phyloP scores from a whole-genome alignment of 805 yeast species.

The Wickerhamomyces alni region DNA sequence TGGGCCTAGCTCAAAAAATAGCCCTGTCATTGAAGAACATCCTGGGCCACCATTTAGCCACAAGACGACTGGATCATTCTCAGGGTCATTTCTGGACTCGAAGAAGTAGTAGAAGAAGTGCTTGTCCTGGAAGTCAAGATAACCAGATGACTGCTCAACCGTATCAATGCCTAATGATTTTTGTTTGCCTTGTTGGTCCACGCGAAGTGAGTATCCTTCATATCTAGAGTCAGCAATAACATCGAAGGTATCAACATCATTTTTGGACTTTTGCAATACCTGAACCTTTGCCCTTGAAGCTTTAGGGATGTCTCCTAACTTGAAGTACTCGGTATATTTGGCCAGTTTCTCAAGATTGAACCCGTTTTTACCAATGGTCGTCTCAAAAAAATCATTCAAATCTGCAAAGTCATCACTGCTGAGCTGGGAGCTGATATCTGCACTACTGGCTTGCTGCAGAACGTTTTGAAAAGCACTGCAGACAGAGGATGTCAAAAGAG shows the following conservation, averaged over 20 bases:
- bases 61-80: constrained; percentile 74
- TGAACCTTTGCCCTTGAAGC: not conserved
- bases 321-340: not conserved
- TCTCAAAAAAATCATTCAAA: not conserved
- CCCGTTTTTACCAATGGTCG: not conserved
- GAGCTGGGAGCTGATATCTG: too few species aligned
- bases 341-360: not conserved
- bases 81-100: constrained; percentile 85
- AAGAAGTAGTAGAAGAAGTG: constrained; percentile 89
- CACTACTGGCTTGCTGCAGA: too few species aligned
- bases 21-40: constrained; percentile 85
- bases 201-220: not conserved
- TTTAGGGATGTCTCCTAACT: not conserved
- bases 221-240: not conserved
- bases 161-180: constrained; percentile 64
- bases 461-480: too few species aligned
- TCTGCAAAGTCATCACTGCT: not conserved
- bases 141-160: constrained; percentile 79
- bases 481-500: too few species aligned
- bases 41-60: constrained; percentile 98
- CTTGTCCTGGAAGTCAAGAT: constrained; percentile 68
- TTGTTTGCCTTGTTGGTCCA: constrained; percentile 23
- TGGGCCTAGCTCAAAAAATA: constrained; percentile 90
- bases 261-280: not conserved
- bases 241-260: not conserved